Base-by-base conservation (phyloP, 2,329 filamentous ascomycete species). In the Plenodomus biglobosus region DNA sequence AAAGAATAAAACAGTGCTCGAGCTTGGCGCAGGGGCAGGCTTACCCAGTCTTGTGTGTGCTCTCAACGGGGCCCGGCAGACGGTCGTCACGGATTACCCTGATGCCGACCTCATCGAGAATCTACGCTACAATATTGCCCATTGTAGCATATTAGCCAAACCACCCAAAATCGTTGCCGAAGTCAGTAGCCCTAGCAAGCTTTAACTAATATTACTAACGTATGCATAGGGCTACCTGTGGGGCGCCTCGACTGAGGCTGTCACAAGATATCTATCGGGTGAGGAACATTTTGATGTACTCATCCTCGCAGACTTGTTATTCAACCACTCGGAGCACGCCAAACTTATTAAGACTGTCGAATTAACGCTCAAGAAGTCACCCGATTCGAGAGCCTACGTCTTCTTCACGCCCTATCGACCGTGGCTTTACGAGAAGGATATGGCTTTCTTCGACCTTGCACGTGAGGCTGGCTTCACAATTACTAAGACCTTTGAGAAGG, bases 401-500 rank as follows among this genome's bases (percentile, higher is more conserved):
- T 95, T 96, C 71, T 97, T 96, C 75, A 95, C 92, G 0, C 92
- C 90, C 17, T 96, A 97, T 73, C 80, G 94, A 54, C 92, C 92
- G 1, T 96, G 92, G 92, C 77, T 96, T 65, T 79, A 88, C 62
- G 81, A 91, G 54, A 88, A 90, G 71, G 94, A 96, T 64, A 78
- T 95, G 68, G 82, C 81, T 3, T 96, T 96, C 75, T 96, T 96
- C 66, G 87, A 91, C 40, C 65, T 91, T 48, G 88, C 86, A 3
- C 78, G 82, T 50, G 81, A 82, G 42, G 79, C 77, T 40, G 91
- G 90, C 0, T 88, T 96, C 52, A 73, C 73, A 15, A 91, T 96
- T 2, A 85, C 86, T 55, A 90, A 92, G 76, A 79, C 95, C 27
- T 77, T 92, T 40, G 90, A 96, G 73, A 83, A 86, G 70, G 82